Evolutionary conservation across 805 yeast genomes (phyloP).

Genomic region (Saccharomyces eubayanus): DNA sequence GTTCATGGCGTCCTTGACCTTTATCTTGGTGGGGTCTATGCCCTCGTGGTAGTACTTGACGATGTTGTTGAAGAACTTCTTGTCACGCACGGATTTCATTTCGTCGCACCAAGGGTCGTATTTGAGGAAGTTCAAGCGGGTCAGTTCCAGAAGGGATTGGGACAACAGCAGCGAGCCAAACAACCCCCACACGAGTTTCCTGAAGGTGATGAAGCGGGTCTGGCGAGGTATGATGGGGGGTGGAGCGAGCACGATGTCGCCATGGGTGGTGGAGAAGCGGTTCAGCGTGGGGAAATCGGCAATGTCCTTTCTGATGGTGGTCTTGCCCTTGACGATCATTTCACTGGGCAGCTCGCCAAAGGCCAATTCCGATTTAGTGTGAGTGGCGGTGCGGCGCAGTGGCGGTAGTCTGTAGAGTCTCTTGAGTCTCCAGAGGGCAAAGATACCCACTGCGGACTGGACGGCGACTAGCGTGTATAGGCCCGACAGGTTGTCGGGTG

Average conservation of each 20-base stretch:
- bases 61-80: constrained; percentile 31
- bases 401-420: constrained; percentile 5
- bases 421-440: constrained; percentile 18
- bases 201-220: constrained; percentile 4
- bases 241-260: constrained; percentile 13
- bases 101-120: constrained; percentile 71
- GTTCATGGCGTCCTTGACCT: constrained; percentile 26
- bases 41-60: constrained; percentile 29
- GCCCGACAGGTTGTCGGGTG: constrained; percentile 54
- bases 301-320: constrained; percentile 19
- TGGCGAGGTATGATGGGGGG: background rate
- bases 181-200: constrained; percentile 28
- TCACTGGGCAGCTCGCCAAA: background rate
- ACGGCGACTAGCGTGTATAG: constrained; percentile 43
- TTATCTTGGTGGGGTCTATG: constrained; percentile 29
- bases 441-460: constrained; percentile 45
- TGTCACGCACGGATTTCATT: constrained; percentile 45
- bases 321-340: background rate
- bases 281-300: constrained; percentile 30
- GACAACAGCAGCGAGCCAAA: constrained; percentile 43
- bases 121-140: constrained; percentile 38
- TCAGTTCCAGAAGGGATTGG: constrained; percentile 48
- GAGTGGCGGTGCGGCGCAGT: background rate
- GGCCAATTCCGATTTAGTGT: background rate
- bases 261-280: constrained; percentile 27